Conservation (phyloP, 192 early-diverging fungal species). For the Dispira simplex region DNA sequence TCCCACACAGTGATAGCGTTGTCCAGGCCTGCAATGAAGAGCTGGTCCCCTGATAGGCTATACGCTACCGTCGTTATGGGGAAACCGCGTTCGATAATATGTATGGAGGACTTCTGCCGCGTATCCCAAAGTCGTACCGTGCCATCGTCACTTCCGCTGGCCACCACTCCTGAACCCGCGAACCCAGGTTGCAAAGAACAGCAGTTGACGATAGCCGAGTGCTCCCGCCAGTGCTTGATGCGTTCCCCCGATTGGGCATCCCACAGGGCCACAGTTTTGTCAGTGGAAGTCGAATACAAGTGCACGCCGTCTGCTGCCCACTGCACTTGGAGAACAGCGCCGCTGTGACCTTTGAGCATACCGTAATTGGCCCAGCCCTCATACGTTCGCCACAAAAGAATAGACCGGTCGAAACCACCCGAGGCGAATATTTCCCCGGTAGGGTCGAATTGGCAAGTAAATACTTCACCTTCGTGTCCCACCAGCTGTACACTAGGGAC, state of each 20-base stretch:
- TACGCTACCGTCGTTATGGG: constrained; percentile 70
- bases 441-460: constrained; percentile 72
- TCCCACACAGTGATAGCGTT: constrained; percentile 86
- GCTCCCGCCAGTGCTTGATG: constrained; percentile 63
- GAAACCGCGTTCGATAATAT: constrained; percentile 37
- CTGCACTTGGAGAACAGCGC: constrained; percentile 71
- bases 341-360: constrained; percentile 71
- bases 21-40: constrained; percentile 82
- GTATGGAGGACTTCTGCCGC: constrained; percentile 41
- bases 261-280: constrained; percentile 66
- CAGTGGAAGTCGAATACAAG: constrained; percentile 71
- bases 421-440: constrained; percentile 73
- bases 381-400: constrained; percentile 87
- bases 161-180: constrained; percentile 57
- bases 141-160: constrained; percentile 76
- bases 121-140: constrained; percentile 59
- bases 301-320: constrained; percentile 76
- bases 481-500: constrained; percentile 77
- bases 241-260: constrained; percentile 73
- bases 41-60: constrained; percentile 49
- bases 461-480: constrained; percentile 72
- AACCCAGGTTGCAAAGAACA: constrained; percentile 42
- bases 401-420: constrained; percentile 58
- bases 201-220: constrained; percentile 70
- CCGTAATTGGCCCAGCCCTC: constrained; percentile 84